Evolutionary conservation across 202 grass and related monocot genomes (phyloP).

Genomic region (Schoenoplectus tabernaemontani): DNA sequence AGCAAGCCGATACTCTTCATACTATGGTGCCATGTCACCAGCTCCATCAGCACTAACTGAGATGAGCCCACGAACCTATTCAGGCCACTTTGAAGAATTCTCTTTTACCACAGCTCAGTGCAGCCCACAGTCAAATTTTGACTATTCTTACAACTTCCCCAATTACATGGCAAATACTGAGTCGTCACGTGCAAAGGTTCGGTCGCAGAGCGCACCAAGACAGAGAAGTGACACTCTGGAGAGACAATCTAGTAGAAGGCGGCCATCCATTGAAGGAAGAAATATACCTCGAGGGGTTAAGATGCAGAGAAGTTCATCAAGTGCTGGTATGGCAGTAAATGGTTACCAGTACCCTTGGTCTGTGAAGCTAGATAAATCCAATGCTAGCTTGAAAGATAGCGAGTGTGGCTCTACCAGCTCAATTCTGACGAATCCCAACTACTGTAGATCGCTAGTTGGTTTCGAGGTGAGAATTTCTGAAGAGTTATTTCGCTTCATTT

Average conservation of each 20-base stretch:
- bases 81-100: conserved; percentile 56
- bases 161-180: conserved; percentile 94
- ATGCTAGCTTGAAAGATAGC: conserved; percentile 58
- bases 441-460: conserved; percentile 55
- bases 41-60: conserved; percentile 44
- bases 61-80: conserved; percentile 49
- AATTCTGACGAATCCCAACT: conserved; percentile 59
- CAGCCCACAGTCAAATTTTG: conserved; percentile 46
- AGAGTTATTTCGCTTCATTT: background rate
- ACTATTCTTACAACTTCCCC: conserved; percentile 35
- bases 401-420: conserved; percentile 85
- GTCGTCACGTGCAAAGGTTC: conserved; percentile 79
- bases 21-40: conserved; percentile 45
- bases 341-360: conserved; percentile 44
- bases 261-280: conserved; percentile 28
- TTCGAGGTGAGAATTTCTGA: conserved; percentile 40
- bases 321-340: conserved; percentile 37
- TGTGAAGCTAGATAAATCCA: conserved; percentile 55
- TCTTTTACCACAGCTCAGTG: conserved; percentile 41
- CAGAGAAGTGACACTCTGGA: conserved; percentile 50
- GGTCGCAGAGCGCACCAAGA: conserved; percentile 74
- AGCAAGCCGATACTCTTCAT: conserved; percentile 17
- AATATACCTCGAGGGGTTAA: conserved; percentile 36
- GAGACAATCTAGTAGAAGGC: conserved; percentile 45
- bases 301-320: conserved; percentile 57